Evolutionary conservation across 2,329 filamentous ascomycete species (phyloP), one percentile per base, ranked within the genome.

Genomic region (Didymellaceae sp.): DNA sequence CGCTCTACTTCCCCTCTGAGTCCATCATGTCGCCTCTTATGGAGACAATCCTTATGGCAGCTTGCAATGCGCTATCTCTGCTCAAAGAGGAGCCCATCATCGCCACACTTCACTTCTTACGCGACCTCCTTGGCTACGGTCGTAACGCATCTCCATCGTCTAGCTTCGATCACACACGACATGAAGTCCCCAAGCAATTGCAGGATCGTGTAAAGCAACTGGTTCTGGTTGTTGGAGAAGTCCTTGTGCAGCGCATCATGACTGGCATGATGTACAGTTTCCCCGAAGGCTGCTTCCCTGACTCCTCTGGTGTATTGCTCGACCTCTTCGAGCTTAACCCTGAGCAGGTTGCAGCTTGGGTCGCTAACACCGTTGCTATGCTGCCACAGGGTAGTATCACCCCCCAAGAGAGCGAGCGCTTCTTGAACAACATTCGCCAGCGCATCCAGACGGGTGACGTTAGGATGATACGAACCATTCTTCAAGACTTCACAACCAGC

Each of bases 191-290:
- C 0, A 79, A 84, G 3, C 86, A 92, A 60, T 82, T 96, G 18
- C 87, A 86, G 60, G 79, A 80, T 25, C 82, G 87, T 6, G 88
- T 97, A 51, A 89, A 88, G 72, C 81, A 84, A 53, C 81, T 97
- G 43, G 77, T 96, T 18, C 58, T 81, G 2, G 77, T 80, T 1
- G 86, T 91, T 57, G 91, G 94, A 28, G 87, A 91, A 65, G 78
- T 85, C 47, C 80, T 99, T 21, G 87, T 94, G 6, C 93, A 96
- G 74, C 89, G 92, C 57, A 87, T 96, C 50, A 82, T 99, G 77
- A 94, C 92, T 1, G 94, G 94, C 53, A 96, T 99, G 92, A 97
- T 99, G 93, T 97, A 97, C 72, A 95, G 89, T 0, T 99, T 99
- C 76, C 95, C 94, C 0, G 85, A 90, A 33, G 94, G 97, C 72